Conservation (phyloP, 441 rosid genomes). For the Aleurites moluccanus region DNA sequence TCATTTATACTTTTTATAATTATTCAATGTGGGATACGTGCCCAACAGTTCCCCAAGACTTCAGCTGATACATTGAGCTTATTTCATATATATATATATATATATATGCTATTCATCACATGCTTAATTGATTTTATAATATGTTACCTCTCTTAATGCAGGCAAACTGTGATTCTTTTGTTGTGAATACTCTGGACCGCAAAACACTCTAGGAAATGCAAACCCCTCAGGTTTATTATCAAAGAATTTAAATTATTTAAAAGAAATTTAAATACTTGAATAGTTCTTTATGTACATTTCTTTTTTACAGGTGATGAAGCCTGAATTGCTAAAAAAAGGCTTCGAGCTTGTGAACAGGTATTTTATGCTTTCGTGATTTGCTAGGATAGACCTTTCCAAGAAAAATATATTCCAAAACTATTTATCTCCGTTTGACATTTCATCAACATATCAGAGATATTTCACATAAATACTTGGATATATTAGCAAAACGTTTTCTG, state of each 20-base stretch:
- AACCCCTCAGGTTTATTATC: constrained; percentile 76
- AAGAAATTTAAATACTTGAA: constrained; percentile 8
- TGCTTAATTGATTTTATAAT: constrained; percentile 7
- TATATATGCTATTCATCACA: not conserved
- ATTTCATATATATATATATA: not conserved
- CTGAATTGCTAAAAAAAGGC: constrained; percentile 71
- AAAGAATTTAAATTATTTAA: constrained; percentile 6
- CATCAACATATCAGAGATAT: not conserved
- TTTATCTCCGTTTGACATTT: not conserved
- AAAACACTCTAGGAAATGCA: constrained; percentile 98
- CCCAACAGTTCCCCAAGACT: no score
- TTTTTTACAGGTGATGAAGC: constrained; percentile 70
- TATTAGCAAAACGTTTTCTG: not conserved
- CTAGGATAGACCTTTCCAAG: not conserved
- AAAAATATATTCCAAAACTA: not conserved
- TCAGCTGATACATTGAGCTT: not conserved
- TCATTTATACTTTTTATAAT: no score
- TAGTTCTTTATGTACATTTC: not conserved
- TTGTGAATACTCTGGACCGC: constrained; percentile 81
- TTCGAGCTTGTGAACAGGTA: constrained; percentile 91
- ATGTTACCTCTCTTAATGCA: constrained; percentile 25
- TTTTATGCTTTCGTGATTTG: constrained; percentile 8
- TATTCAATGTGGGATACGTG: no score
- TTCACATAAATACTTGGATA: not conserved
- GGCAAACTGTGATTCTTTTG: constrained; percentile 76